Percentiles rank a stretch among this genome's conserved stretches.
These are phyloP conservation scores for Anastatica hierochuntica DNA, from an alignment of 345 rosid genomes.

Conservation along the genomic window DNA sequence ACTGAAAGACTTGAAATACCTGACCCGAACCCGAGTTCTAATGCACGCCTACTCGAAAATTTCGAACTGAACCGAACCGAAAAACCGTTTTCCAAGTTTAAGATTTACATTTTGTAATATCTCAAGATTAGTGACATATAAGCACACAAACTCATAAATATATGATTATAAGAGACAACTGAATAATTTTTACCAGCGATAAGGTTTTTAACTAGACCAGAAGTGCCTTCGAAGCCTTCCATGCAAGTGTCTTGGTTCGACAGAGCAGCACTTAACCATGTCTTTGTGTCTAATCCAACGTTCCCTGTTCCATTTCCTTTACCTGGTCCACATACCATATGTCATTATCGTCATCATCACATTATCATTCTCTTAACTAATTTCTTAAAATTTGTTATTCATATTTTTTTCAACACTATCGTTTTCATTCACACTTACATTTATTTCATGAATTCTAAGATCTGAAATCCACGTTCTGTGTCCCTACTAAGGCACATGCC, in stretches of 20 bases:
- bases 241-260: constrained; percentile 78
- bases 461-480: constrained; percentile 13
- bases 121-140: no score
- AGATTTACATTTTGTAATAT: no score
- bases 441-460: neutral
- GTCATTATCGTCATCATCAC: neutral
- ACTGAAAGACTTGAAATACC: no score
- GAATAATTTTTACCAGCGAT: constrained; percentile 32
- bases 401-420: constrained; percentile 13
- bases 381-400: neutral
- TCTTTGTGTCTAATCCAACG: constrained; percentile 53
- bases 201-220: constrained; percentile 35
- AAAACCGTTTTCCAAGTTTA: no score
- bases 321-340: constrained; percentile 23
- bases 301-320: constrained; percentile 65
- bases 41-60: no score
- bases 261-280: constrained; percentile 82
- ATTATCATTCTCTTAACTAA: constrained; percentile 2
- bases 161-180: neutral
- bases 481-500: constrained; percentile 23
- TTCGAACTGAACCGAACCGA: no score
- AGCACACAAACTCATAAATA: no score
- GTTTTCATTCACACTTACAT: constrained; percentile 16
- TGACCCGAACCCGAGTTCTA: no score
- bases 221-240: constrained; percentile 66